Conservation (phyloP, 2,329 filamentous ascomycete genomes). For the Colletotrichum gloeosporioides region DNA sequence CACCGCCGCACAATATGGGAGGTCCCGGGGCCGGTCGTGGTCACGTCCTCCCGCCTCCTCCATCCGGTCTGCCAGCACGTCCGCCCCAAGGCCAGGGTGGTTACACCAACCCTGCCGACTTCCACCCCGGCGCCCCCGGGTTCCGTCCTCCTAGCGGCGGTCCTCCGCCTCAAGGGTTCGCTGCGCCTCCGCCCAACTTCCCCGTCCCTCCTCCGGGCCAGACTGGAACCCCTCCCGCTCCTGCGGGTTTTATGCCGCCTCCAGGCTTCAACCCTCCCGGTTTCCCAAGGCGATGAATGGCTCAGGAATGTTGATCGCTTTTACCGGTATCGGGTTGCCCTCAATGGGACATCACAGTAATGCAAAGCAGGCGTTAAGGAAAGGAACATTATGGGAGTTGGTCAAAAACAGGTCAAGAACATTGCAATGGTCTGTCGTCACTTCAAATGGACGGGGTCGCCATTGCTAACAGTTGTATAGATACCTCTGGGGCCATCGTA, state of each 20-base stretch:
- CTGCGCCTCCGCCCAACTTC: constrained; percentile 44
- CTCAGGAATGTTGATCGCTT: neutral
- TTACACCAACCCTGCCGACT: constrained; percentile 53
- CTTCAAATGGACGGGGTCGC: constrained; percentile 2
- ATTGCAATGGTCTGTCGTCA: constrained; percentile 21
- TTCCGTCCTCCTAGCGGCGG: constrained; percentile 39
- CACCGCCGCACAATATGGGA: constrained; percentile 11
- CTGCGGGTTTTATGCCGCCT: constrained; percentile 50
- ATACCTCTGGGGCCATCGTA: neutral
- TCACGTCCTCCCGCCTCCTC: constrained; percentile 50
- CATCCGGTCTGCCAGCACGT: constrained; percentile 55
- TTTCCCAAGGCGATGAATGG: constrained; percentile 34
- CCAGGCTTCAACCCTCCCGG: constrained; percentile 42
- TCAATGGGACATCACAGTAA: neutral
- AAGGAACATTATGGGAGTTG: neutral
- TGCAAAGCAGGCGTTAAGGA: constrained; percentile 6
- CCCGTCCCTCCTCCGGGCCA: constrained; percentile 44
- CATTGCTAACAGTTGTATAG: constrained; percentile 12
- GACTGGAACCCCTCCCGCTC: constrained; percentile 33
- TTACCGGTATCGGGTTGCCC: neutral
- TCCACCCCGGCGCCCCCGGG: constrained; percentile 42
- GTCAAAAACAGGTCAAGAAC: neutral
- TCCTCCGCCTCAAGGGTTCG: constrained; percentile 43
- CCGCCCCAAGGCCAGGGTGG: constrained; percentile 52
- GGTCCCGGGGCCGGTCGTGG: constrained; percentile 26